These are phyloP conservation scores for Staphylotrichum longicolle DNA, from an alignment of 495 filamentous ascomycete species.

Conservation along the genomic window DNA sequence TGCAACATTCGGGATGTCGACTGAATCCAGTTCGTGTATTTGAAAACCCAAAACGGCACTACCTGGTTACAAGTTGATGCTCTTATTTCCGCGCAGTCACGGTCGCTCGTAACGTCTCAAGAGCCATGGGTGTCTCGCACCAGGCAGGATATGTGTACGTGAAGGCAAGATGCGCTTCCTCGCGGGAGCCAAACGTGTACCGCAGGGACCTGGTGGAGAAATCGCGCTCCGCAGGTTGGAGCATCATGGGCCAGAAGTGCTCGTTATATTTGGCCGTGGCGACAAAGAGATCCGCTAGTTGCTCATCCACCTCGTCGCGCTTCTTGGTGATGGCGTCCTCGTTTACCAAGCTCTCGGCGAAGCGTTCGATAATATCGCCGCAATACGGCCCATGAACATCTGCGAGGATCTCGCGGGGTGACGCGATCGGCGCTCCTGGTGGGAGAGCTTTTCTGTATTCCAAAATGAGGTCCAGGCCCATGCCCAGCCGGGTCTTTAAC, in stretches of 20 bases:
- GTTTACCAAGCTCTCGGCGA: constrained; percentile 6
- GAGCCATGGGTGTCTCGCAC: constrained; percentile 14
- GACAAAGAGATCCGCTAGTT: constrained; percentile 3
- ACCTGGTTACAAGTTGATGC: not conserved
- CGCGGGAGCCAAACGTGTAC: constrained; percentile 14
- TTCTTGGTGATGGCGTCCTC: constrained; percentile 1
- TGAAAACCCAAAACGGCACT: too few relatives aligned
- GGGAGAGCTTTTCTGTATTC: not conserved
- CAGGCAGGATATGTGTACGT: constrained; percentile 20
- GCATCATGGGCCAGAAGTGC: constrained; percentile 12
- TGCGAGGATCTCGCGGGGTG: constrained; percentile 1
- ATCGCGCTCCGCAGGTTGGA: constrained; percentile 8
- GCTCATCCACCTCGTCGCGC: not conserved
- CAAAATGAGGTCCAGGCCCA: constrained; percentile 2
- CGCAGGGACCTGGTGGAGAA: constrained; percentile 1
- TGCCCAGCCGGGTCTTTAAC: constrained; percentile 22
- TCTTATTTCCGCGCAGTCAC: not conserved
- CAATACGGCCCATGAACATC: constrained; percentile 4
- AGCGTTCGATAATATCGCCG: constrained; percentile 14
- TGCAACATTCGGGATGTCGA: too few relatives aligned
- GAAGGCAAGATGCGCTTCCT: constrained; percentile 18
- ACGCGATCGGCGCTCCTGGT: not conserved
- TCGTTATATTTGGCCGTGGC: constrained; percentile 11
- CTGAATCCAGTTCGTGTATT: too few relatives aligned
- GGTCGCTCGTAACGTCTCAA: not conserved